Conservation (phyloP, 2,329 filamentous ascomycete genomes). For the Leptodontidium sp. region DNA sequence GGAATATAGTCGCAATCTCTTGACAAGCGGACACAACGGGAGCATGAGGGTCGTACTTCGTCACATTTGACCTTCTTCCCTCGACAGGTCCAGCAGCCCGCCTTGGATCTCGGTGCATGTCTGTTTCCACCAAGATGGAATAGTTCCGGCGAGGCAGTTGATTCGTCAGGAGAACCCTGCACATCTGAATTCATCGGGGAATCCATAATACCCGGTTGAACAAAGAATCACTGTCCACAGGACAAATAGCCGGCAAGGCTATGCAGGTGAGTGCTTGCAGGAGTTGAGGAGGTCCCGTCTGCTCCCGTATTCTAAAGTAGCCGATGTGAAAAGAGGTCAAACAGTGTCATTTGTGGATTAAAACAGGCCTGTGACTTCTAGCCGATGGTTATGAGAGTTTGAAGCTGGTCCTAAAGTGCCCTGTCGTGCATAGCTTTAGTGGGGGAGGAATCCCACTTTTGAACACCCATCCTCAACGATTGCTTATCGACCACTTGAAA, state of each 20-base stretch:
- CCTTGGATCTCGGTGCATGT: neutral
- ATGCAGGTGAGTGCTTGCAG: neutral
- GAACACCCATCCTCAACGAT: neutral
- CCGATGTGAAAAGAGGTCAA: too few species aligned
- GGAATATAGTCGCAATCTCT: constrained; percentile 13
- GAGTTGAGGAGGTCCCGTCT: too few species aligned
- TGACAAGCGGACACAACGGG: neutral
- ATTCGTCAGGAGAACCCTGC: neutral
- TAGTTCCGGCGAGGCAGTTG: neutral
- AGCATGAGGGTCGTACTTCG: constrained; percentile 5
- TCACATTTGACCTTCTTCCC: constrained; percentile 12
- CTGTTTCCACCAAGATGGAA: neutral
- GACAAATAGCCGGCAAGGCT: neutral
- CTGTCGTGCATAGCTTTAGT: too few species aligned
- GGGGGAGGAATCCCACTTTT: neutral
- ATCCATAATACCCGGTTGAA: neutral
- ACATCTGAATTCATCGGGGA: neutral
- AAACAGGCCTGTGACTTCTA: too few species aligned
- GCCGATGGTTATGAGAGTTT: too few species aligned
- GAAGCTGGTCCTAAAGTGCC: too few species aligned
- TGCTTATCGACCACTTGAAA: neutral
- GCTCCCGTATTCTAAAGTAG: too few species aligned
- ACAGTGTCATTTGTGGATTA: too few species aligned
- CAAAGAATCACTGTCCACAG: neutral
- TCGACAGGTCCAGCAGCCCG: constrained; percentile 18